These are phyloP conservation scores for Penicillium odoratum DNA, from an alignment of 495 filamentous ascomycete species.

Conservation along the genomic window DNA sequence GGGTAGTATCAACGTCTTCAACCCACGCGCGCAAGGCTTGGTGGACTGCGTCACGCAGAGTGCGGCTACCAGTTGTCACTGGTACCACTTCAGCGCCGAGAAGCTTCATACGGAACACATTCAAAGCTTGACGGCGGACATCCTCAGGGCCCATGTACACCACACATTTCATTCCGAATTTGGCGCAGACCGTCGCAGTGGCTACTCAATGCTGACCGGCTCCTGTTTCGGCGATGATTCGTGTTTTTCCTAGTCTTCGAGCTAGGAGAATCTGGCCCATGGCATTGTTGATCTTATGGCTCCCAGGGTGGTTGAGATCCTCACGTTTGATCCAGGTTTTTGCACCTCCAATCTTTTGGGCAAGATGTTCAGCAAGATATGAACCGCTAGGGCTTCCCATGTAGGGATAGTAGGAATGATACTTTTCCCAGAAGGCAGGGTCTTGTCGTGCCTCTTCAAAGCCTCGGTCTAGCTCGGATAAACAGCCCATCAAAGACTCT, in stretches of 20 bases:
- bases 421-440: slow-evolving; percentile 94
- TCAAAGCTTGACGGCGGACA: slow-evolving; percentile 85
- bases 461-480: slow-evolving; percentile 82
- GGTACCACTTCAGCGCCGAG: slow-evolving; percentile 86
- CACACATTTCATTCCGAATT: slow-evolving; percentile 91
- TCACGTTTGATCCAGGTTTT: slow-evolving; percentile 95
- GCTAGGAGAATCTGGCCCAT: slow-evolving; percentile 87
- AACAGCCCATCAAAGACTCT: slow-evolving; percentile 95
- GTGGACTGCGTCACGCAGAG: slow-evolving; percentile 92
- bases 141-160: slow-evolving; percentile 96
- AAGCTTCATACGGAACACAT: slow-evolving; percentile 91
- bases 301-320: slow-evolving; percentile 81
- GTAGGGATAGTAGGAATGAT: slow-evolving; percentile 92
- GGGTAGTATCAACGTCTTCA: slow-evolving; percentile 75
- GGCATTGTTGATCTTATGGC: slow-evolving; percentile 96
- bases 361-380: slow-evolving; percentile 67
- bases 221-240: slow-evolving; percentile 93
- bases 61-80: slow-evolving; percentile 79
- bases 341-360: slow-evolving; percentile 80
- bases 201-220: slow-evolving; percentile 94
- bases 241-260: slow-evolving; percentile 77
- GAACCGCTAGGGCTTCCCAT: slow-evolving; percentile 92
- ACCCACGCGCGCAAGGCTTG: slow-evolving; percentile 89
- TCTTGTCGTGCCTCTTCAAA: slow-evolving; percentile 85
- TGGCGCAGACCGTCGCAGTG: slow-evolving; percentile 88